phyloP scores from a whole-genome alignment of 2,329 filamentous ascomycete species.

The Fusarium kyushuense region DNA sequence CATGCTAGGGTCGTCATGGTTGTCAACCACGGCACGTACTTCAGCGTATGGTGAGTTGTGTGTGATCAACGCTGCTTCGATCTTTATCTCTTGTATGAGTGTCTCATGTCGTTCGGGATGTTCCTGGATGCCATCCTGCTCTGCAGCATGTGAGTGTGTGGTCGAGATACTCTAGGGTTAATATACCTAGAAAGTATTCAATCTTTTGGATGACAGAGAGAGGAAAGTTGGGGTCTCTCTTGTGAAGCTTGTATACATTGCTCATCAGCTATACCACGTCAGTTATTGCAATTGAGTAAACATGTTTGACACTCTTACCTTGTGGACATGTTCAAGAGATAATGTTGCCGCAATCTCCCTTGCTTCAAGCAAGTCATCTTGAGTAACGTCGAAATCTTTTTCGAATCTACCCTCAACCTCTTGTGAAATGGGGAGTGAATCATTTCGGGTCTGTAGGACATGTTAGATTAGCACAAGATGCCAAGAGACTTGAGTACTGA shows the following conservation, averaged over 20 bases:
- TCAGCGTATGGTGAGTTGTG: conserved; percentile 68
- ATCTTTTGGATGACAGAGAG: conserved; percentile 52
- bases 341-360: conserved; percentile 53
- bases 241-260: conserved; percentile 52
- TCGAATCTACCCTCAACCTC: conserved; percentile 13
- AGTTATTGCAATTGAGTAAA: not conserved
- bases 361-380: conserved; percentile 60
- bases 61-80: conserved; percentile 63
- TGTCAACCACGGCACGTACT: conserved; percentile 66
- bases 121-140: conserved; percentile 49
- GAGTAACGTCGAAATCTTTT: conserved; percentile 54
- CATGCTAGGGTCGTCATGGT: conserved; percentile 62
- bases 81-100: conserved; percentile 63
- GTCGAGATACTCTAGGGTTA: not conserved
- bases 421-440: not conserved
- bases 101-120: conserved; percentile 54
- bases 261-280: conserved; percentile 49
- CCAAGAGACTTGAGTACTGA: conserved; percentile 4
- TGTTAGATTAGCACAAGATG: not conserved
- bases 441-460: not conserved
- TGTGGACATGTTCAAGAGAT: conserved; percentile 51
- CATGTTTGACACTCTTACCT: conserved; percentile 30
- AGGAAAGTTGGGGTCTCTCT: conserved; percentile 56
- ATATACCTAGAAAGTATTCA: conserved; percentile 53
- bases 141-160: conserved; percentile 24